A percentile compares a stretch with the other conserved stretches of the same genome.
Evolutionary conservation across 2,329 filamentous ascomycete species (phyloP).

Genomic region (Beauveria varroae): DNA sequence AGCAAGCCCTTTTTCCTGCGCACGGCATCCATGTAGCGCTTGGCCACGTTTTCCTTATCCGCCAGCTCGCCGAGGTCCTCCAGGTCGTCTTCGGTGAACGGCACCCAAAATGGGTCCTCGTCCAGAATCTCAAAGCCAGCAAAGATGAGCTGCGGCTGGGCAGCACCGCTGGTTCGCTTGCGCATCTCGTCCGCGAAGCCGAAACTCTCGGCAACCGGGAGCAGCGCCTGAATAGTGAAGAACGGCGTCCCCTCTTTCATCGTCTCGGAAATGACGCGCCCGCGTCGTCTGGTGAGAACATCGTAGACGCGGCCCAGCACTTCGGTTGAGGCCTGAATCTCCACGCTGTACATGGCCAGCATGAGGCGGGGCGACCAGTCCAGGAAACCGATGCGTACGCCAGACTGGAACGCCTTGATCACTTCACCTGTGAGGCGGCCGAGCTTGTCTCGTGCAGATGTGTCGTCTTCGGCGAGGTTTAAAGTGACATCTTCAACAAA

Average conservation of each 20-base stretch:
- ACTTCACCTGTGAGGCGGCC: constrained; percentile 86
- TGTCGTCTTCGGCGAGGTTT: constrained; percentile 43
- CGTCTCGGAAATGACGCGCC: constrained; percentile 79
- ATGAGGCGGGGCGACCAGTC: constrained; percentile 96
- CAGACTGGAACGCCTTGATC: constrained; percentile 78
- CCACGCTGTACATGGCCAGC: constrained; percentile 95
- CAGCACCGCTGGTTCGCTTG: constrained; percentile 84
- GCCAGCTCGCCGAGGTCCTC: constrained; percentile 93
- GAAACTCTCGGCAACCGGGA: constrained; percentile 92
- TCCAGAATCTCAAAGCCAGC: constrained; percentile 88
- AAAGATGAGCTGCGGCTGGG: constrained; percentile 88
- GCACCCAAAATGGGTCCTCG: constrained; percentile 96
- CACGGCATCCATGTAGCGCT: constrained; percentile 90
- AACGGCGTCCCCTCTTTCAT: constrained; percentile 95
- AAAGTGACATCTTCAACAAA: constrained; percentile 75
- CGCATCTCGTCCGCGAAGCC: constrained; percentile 95
- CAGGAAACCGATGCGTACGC: constrained; percentile 78
- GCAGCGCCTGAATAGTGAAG: constrained; percentile 81
- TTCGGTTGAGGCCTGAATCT: constrained; percentile 94
- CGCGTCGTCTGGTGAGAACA: constrained; percentile 90
- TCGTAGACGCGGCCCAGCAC: constrained; percentile 93
- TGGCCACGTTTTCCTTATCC: constrained; percentile 91
- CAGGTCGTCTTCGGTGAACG: constrained; percentile 89
- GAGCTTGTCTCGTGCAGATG: constrained; percentile 56
- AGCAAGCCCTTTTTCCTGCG: constrained; percentile 80